Conservation (phyloP, 1,284 basidiomycete genomes). For the Grifola frondosa region DNA sequence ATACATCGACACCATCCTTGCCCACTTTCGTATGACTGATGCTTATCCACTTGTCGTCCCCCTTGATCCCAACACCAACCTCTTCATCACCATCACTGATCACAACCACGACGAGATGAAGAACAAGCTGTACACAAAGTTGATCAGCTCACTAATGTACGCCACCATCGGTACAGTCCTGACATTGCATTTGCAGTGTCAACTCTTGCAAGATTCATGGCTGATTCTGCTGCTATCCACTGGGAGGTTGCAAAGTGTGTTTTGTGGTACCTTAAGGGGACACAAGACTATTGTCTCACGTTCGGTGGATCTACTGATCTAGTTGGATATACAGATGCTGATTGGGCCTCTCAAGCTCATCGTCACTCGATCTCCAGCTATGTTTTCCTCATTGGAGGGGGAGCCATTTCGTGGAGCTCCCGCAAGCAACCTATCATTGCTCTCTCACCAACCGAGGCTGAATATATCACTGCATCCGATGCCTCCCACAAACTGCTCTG, state of each 20-base stretch:
- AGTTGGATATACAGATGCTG: conserved; percentile 41
- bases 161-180: conserved; percentile 37
- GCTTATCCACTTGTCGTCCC: conserved; percentile 31
- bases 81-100: conserved; percentile 17
- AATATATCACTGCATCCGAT: conserved; percentile 33
- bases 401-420: conserved; percentile 27
- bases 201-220: conserved; percentile 34
- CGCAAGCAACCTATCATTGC: conserved; percentile 27
- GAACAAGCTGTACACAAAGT: conserved; percentile 2
- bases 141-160: conserved; percentile 42
- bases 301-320: conserved; percentile 28
- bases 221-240: conserved; percentile 29
- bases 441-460: conserved; percentile 26
- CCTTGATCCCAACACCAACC: conserved; percentile 26
- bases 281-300: conserved; percentile 28
- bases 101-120: conserved; percentile 8
- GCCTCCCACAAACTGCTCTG: conserved; percentile 25
- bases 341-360: conserved; percentile 34
- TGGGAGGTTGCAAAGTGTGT: conserved; percentile 39
- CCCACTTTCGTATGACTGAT: conserved; percentile 34
- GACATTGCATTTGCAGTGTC: conserved; percentile 40
- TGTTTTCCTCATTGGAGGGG: conserved; percentile 23
- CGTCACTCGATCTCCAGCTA: conserved; percentile 32
- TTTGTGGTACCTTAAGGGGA: conserved; percentile 42
- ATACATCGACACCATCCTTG: conserved; percentile 37